Conservation (phyloP, 768 basidiomycete species). For the Pleurotus platypus region DNA sequence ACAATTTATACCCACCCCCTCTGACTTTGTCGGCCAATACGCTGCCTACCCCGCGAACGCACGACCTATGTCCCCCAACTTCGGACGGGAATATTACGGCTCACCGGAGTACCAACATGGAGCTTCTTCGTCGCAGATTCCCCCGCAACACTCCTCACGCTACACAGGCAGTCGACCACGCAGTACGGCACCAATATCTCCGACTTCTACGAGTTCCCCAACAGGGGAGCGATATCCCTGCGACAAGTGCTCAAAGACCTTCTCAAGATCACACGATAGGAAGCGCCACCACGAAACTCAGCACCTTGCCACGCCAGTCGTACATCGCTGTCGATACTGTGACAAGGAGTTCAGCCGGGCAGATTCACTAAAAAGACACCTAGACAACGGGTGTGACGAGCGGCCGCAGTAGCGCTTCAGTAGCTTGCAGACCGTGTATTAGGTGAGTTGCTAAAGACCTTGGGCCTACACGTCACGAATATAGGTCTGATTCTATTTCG, state of each 20-base stretch:
- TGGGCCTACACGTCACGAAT: slow-evolving; percentile 2
- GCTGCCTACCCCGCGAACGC: slow-evolving; percentile 18
- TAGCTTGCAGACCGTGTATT: not conserved
- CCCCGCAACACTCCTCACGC: not conserved
- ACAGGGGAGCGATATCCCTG: slow-evolving; percentile 66
- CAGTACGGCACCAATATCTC: slow-evolving; percentile 32
- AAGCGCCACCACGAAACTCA: slow-evolving; percentile 81
- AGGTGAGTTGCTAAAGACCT: not conserved
- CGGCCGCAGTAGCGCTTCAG: slow-evolving; percentile 33
- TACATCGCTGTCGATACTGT: slow-evolving; percentile 71
- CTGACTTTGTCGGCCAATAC: slow-evolving; percentile 33
- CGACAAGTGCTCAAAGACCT: slow-evolving; percentile 73
- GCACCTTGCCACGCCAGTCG: slow-evolving; percentile 58
- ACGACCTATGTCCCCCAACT: slow-evolving; percentile 16
- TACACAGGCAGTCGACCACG: slow-evolving; percentile 32
- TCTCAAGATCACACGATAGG: slow-evolving; percentile 77
- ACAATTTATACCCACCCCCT: slow-evolving; percentile 48
- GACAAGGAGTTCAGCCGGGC: slow-evolving; percentile 75
- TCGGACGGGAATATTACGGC: not conserved
- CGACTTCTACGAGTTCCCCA: slow-evolving; percentile 33
- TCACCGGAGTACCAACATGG: not conserved
- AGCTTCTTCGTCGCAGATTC: not conserved
- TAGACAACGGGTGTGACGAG: slow-evolving; percentile 79
- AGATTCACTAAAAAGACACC: slow-evolving; percentile 78
- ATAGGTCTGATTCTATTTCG: not conserved